A percentile compares a stretch with the other conserved stretches of the same genome.
Conservation (phyloP, 2,329 filamentous ascomycete genomes). For the Pseudogymnoascus sp. region DNA sequence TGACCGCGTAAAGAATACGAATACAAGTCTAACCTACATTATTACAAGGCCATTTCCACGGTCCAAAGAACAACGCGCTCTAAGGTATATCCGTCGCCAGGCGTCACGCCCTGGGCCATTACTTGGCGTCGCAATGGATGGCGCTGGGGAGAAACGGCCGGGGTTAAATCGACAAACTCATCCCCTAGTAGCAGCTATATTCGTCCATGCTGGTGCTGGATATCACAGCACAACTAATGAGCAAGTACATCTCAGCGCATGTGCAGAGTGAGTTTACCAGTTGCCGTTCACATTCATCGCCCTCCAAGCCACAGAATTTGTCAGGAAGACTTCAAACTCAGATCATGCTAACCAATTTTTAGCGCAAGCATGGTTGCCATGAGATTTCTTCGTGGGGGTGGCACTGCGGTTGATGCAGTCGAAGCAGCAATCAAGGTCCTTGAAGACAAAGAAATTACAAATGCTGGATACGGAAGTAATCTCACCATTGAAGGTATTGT, state of each 20-base stretch:
- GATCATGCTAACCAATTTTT: neutral
- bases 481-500: constrained; percentile 82
- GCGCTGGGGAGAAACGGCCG: constrained; percentile 20
- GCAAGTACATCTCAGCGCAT: constrained; percentile 72
- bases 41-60: neutral
- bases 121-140: constrained; percentile 20
- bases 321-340: constrained; percentile 14
- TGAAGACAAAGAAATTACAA: constrained; percentile 92
- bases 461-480: constrained; percentile 93
- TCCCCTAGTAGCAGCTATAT: constrained; percentile 63
- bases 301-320: neutral
- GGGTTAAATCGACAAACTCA: constrained; percentile 1
- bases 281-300: neutral
- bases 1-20: neutral
- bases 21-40: neutral
- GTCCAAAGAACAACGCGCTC: neutral
- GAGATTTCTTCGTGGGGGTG: constrained; percentile 69
- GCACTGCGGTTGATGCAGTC: constrained; percentile 76
- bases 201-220: constrained; percentile 90
- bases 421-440: constrained; percentile 81
- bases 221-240: constrained; percentile 89
- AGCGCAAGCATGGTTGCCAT: constrained; percentile 82
- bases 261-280: constrained; percentile 62
- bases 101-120: too few species aligned
- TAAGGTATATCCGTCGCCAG: neutral